Evolutionary conservation across 208 protist species (phyloP), one percentile per base, ranked within the genome.

Genomic region (Crithidia expoeki): DNA sequence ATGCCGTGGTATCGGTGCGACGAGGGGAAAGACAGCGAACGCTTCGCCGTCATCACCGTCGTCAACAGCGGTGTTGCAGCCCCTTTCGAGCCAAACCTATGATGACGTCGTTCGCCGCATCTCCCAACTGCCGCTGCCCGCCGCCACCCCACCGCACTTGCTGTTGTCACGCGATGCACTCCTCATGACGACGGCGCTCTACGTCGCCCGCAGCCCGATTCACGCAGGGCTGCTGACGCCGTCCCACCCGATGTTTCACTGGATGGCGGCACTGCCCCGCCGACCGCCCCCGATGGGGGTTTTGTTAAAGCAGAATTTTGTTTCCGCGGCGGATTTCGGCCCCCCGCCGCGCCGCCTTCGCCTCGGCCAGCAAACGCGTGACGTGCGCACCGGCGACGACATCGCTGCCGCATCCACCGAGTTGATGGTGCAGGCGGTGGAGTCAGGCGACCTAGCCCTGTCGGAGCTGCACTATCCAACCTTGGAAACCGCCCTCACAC

Each of bases 121-220:
- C 19, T 38, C 72, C 2, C 9, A 38, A 3, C 56, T 77, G 10
- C 72, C 63, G 10, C 44, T 61, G 30, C 36, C 46, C 59, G 10
- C 68, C 25, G 25, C 52, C 36, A 53, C 58, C 16, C 67, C 72
- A 7, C 50, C 63, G 36, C 58, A 77, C 40, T 47, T 77, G 5
- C 64, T 77, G 21, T 64, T 77, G 21, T 86, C 89, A 3, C 88
- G 90, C 2, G 90, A 96, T 59, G 80, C 79, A 14, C 50, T 94
- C 23, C 80, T 96, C 28, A 59, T 88, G 28, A 84, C 78, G 4
- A 50, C 80, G 14, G 78, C 83, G 28, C 50, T 96, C n/a, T 83
- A 84, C 61, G 40, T 83, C 6, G 42, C 90, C 1, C 79, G 68
- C 34, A 71, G 65, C 52, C 49, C 83, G 3, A 57, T 56, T 6